Percentiles rank a stretch among this genome's conserved stretches.
These are phyloP conservation scores for Coniella lustricola DNA, from an alignment of 2,329 filamentous ascomycete genomes.

Conservation along the genomic window DNA sequence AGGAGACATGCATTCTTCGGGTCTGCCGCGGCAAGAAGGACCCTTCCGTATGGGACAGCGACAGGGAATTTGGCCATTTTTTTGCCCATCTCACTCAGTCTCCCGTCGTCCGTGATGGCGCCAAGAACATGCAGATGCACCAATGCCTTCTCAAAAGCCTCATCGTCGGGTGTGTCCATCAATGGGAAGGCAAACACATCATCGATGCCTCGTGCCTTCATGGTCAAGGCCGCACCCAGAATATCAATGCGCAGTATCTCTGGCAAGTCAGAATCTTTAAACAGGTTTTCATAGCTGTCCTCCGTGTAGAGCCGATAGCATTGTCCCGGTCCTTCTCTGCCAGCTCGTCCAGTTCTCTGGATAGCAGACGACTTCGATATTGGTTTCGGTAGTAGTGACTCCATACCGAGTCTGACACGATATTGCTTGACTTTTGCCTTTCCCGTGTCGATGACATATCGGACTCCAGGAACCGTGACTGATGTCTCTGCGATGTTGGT, in stretches of 20 bases:
- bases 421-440: constrained; percentile 95
- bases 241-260: constrained; percentile 91
- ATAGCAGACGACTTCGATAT: constrained; percentile 92
- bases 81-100: constrained; percentile 65
- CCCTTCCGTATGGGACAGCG: constrained; percentile 70
- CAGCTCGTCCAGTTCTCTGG: constrained; percentile 84
- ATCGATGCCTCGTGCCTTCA: constrained; percentile 84
- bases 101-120: constrained; percentile 64
- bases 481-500: constrained; percentile 99
- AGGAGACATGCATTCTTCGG: constrained; percentile 65
- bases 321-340: constrained; percentile 83
- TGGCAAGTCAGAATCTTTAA: constrained; percentile 70
- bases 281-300: constrained; percentile 54
- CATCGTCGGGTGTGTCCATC: constrained; percentile 70
- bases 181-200: constrained; percentile 79
- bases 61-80: constrained; percentile 80
- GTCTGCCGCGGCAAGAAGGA: constrained; percentile 71
- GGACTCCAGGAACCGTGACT: constrained; percentile 87
- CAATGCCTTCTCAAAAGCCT: constrained; percentile 75
- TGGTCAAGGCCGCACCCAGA: constrained; percentile 76
- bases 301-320: constrained; percentile 88
- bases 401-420: constrained; percentile 73
- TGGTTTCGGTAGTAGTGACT: constrained; percentile 81
- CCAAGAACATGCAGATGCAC: constrained; percentile 73
- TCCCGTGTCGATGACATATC: constrained; percentile 85